These are phyloP conservation scores for Kuraishia floccosa DNA, from an alignment of 805 yeast species.

Conservation along the genomic window DNA sequence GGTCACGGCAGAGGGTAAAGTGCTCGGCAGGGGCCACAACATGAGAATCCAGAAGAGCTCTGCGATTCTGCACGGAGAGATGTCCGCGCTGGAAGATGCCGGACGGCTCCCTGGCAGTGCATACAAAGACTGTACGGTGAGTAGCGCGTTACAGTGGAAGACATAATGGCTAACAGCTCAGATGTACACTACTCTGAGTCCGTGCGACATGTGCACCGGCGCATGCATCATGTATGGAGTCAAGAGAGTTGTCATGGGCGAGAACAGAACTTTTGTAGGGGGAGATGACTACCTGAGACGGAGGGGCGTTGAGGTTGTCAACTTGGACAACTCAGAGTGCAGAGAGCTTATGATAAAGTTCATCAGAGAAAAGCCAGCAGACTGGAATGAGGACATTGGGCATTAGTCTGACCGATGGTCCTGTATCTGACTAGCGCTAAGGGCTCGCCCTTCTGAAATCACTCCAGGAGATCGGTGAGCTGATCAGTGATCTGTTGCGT, in stretches of 20 bases:
- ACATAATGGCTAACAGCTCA: conserved; percentile 3
- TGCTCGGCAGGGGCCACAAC: conserved; percentile 86
- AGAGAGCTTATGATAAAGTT: conserved; percentile 66
- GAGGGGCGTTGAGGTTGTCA: conserved; percentile 65
- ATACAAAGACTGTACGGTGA: conserved; percentile 68
- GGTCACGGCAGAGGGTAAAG: conserved; percentile 72
- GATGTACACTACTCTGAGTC: conserved; percentile 85
- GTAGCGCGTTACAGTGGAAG: conserved; percentile 4
- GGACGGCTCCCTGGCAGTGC: conserved; percentile 76
- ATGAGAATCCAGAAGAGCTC: conserved; percentile 78
- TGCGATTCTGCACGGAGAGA: conserved; percentile 88
- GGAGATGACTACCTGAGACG: conserved; percentile 64
- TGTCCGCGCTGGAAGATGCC: conserved; percentile 78
- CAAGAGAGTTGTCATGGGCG: conserved; percentile 82
- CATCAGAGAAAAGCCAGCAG: conserved; percentile 65
- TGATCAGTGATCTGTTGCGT: no score
- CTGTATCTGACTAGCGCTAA: no score
- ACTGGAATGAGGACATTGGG: conserved; percentile 80
- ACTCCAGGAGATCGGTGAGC: no score
- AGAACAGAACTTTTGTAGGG: conserved; percentile 72
- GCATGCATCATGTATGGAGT: conserved; percentile 85
- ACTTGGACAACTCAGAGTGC: conserved; percentile 48
- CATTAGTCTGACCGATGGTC: no score
- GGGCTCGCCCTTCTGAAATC: no score
- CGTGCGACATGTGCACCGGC: conserved; percentile 94